Evolutionary conservation across 2,329 filamentous ascomycete species (phyloP).

Genomic region (Aspergillus sp.): DNA sequence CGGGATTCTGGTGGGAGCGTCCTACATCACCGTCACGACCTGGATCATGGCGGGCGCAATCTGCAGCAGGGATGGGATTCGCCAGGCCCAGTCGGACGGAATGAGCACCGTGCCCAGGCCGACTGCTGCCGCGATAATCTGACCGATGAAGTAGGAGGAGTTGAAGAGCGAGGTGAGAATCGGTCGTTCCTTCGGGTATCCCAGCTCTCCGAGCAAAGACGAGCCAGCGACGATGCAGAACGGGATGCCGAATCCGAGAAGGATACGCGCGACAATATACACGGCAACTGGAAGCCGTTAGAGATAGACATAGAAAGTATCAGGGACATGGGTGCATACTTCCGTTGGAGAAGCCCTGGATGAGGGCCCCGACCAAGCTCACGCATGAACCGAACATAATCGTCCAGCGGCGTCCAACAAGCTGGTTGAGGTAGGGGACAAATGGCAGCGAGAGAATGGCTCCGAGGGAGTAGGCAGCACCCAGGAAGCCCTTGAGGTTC

Average conservation of each 20-base stretch:
- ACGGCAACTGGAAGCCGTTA: slow-evolving; percentile 46
- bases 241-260: slow-evolving; percentile 63
- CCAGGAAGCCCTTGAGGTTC: slow-evolving; percentile 50
- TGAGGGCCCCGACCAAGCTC: slow-evolving; percentile 56
- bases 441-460: slow-evolving; percentile 59
- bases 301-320: background rate
- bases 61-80: slow-evolving; percentile 49
- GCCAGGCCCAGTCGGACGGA: slow-evolving; percentile 43
- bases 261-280: slow-evolving; percentile 60
- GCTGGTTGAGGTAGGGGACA: slow-evolving; percentile 56
- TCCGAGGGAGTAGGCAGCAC: slow-evolving; percentile 60
- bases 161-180: slow-evolving; percentile 63
- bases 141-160: slow-evolving; percentile 40
- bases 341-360: slow-evolving; percentile 54
- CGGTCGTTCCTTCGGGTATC: slow-evolving; percentile 60
- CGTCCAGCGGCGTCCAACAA: slow-evolving; percentile 56
- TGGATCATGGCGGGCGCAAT: slow-evolving; percentile 27
- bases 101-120: slow-evolving; percentile 34
- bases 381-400: slow-evolving; percentile 55
- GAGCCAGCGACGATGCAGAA: slow-evolving; percentile 60
- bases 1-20: background rate
- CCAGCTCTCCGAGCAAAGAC: slow-evolving; percentile 59
- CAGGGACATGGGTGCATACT: slow-evolving; percentile 33
- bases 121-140: slow-evolving; percentile 27
- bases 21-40: slow-evolving; percentile 25